phyloP scores from a whole-genome alignment of 345 rosid genomes.

The Salix arbutifolia region DNA sequence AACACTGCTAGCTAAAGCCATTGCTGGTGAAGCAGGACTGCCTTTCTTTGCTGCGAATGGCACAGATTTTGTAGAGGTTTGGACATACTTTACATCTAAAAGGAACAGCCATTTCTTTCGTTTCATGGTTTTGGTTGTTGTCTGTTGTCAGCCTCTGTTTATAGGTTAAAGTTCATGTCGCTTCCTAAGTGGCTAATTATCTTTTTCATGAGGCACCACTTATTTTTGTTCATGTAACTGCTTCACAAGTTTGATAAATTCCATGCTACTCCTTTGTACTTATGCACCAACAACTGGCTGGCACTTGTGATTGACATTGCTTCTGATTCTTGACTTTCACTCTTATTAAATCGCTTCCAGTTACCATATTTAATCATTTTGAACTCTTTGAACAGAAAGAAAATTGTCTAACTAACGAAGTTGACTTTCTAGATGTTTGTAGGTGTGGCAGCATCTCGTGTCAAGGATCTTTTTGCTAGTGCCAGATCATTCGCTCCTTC shows the following conservation, averaged over 20 bases:
- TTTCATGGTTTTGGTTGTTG: too few species aligned
- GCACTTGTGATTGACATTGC: too few species aligned
- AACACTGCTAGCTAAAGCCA: conserved; percentile 94
- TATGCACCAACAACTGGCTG: too few species aligned
- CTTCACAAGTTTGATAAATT: too few species aligned
- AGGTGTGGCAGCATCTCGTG: conserved; percentile 99
- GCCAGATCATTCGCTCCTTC: conserved; percentile 93
- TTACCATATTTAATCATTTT: neutral
- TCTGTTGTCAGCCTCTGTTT: too few species aligned
- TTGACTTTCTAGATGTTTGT: conserved; percentile 76
- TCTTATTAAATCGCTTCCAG: neutral
- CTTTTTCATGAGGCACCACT: too few species aligned
- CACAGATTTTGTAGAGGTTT: conserved; percentile 94
- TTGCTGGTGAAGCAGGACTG: conserved; percentile 98
- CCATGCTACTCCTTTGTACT: too few species aligned
- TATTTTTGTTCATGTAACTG: too few species aligned
- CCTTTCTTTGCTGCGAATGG: conserved; percentile 97
- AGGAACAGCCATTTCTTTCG: neutral
- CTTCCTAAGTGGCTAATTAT: too few species aligned
- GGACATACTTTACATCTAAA: conserved; percentile 1
- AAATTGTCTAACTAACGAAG: conserved; percentile 15
- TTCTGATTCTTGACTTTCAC: neutral
- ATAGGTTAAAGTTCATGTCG: too few species aligned
- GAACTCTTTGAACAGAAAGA: conserved; percentile 3
- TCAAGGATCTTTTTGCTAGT: conserved; percentile 89